Evolutionary conservation across 169 alveolate genomes (phyloP).

Genomic region (Toxoplasma gondii): DNA sequence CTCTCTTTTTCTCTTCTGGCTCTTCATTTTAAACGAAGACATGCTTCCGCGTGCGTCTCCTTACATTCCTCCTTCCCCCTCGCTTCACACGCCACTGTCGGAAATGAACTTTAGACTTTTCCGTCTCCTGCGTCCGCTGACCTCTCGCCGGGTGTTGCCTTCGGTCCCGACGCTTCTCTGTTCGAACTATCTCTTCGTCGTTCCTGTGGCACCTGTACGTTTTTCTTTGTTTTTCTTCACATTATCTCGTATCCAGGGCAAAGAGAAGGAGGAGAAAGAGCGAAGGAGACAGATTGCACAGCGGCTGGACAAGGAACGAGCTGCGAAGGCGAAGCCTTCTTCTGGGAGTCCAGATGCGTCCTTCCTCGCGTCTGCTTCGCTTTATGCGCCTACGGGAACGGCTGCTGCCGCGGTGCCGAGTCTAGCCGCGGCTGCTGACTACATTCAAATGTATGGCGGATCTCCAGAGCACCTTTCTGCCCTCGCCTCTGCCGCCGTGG

Average conservation of each 20-base stretch:
- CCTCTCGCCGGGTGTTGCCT: too few species aligned
- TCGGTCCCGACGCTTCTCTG: too few species aligned
- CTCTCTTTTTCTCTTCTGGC: too few species aligned
- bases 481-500: not conserved
- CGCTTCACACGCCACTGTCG: not conserved
- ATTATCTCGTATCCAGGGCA: slow-evolving; percentile 46
- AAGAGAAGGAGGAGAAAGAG: slow-evolving; percentile 64
- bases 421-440: not conserved
- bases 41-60: too few species aligned
- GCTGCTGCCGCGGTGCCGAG: not conserved
- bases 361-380: not conserved
- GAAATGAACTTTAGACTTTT: not conserved
- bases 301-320: slow-evolving; percentile 58
- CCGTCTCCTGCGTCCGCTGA: not conserved
- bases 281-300: slow-evolving; percentile 61
- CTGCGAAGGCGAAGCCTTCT: slow-evolving; percentile 9
- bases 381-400: not conserved
- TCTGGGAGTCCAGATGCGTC: not conserved
- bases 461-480: not conserved
- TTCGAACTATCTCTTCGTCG: too few species aligned
- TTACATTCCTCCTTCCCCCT: not conserved
- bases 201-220: not conserved
- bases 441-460: not conserved
- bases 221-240: not conserved
- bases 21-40: too few species aligned